A percentile compares a stretch with the other conserved stretches of the same genome.
phyloP scores from a whole-genome alignment of 495 filamentous ascomycete genomes.

The Ascodesmis nigricans region DNA sequence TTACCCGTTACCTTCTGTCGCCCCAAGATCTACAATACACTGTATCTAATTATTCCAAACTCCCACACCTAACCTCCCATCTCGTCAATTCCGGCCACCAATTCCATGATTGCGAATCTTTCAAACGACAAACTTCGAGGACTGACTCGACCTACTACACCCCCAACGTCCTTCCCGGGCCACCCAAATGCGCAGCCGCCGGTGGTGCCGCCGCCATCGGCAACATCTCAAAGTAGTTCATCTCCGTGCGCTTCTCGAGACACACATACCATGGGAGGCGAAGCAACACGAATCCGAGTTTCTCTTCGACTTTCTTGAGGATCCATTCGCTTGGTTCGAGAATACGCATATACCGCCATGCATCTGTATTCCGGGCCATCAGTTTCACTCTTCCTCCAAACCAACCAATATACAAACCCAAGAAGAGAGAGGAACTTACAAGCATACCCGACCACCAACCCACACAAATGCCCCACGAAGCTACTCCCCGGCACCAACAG shows the following conservation, averaged over 20 bases:
- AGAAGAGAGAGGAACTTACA: slow-evolving; percentile 33
- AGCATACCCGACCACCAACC: slow-evolving; percentile 58
- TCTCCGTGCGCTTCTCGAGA: slow-evolving; percentile 15
- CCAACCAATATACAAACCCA: too few species aligned
- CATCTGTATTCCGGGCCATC: slow-evolving; percentile 8
- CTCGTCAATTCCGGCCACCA: too few species aligned
- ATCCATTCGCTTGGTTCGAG: slow-evolving; percentile 21
- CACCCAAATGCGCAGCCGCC: too few species aligned
- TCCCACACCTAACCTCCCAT: too few species aligned
- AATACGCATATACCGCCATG: slow-evolving; percentile 18
- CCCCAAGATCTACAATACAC: too few species aligned
- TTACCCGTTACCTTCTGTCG: too few species aligned
- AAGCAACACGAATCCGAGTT: slow-evolving; percentile 12
- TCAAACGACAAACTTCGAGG: too few species aligned
- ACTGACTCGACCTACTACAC: too few species aligned
- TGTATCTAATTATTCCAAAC: too few species aligned
- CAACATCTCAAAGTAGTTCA: slow-evolving; percentile 18
- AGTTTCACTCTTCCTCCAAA: neutral
- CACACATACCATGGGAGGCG: slow-evolving; percentile 16
- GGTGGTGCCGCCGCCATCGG: slow-evolving; percentile 5
- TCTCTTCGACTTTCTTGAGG: slow-evolving; percentile 13
- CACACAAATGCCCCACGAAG: slow-evolving; percentile 68
- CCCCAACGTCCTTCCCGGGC: too few species aligned
- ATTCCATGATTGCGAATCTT: too few species aligned
- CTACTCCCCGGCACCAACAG: slow-evolving; percentile 61